Evolutionary conservation across 306 rosid species (phyloP), one percentile per base, ranked within the genome.

Genomic region (Dalbergia cultrata): DNA sequence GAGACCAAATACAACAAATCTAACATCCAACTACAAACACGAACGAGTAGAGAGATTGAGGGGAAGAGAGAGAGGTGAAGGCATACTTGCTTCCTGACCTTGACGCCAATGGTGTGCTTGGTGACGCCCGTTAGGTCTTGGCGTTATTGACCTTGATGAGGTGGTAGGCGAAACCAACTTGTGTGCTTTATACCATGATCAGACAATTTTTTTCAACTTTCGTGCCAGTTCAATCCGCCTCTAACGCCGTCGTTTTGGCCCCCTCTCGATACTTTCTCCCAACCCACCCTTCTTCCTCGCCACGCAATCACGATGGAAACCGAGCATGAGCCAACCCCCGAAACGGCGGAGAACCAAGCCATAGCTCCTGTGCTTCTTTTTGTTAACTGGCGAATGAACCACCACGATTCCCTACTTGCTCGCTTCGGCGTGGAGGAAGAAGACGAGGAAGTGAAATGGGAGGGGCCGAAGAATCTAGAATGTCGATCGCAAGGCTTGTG

Each of bases 391-490:
- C 0, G 94, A 90, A 72, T 89, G 57, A 9, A 86, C 72, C 35
- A 92, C 71, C 4, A 85, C 52, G 11, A 79, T 87, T 9, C 90
- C 90, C 37, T 88, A 90, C 4, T 84, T 86, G 75, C 86, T 93
- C 75, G 89, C 9, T 72, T 75, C 35, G 98, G 94, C 5, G 80
- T 49, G 1, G 79, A 10, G 13, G 91, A 78, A 3, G 82, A 70
- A 1, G 83, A 64, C 7, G 85, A 41, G 44, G 69, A 67, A 41
- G 81, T 82, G 45, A 89, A 61, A 2, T 90, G 65, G 44, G 8
- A 5, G 6, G 18, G 8, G 57, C 88, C 92, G 62, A 93, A 91
- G 85, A 93, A 90, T 4, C 84, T 88, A 8, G 93, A 75, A 8
- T 35, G 90, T 7, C 77, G 64, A 16, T 67, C 66, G 49, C 99